A percentile compares a stretch with the other conserved stretches of the same genome.
Conservation (phyloP, 2,329 filamentous ascomycete species). For the Claviceps citrina region DNA sequence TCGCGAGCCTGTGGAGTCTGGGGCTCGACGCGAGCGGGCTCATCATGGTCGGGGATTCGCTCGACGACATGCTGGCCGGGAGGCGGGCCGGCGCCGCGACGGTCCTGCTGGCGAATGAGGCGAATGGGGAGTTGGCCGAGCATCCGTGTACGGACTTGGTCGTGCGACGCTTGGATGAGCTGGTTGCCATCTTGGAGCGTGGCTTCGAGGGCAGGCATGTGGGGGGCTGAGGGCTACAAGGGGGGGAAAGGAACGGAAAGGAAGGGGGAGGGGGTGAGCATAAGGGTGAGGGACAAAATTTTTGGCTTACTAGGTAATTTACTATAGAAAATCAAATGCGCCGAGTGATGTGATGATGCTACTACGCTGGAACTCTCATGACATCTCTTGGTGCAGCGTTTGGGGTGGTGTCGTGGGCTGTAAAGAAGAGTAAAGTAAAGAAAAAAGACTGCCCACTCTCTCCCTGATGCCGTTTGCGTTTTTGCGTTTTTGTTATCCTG, state of each 20-base stretch:
- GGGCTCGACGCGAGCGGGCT: conserved; percentile 28
- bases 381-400: no score
- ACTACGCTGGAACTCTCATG: neutral
- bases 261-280: no score
- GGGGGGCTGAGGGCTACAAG: neutral
- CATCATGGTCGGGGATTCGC: conserved; percentile 61
- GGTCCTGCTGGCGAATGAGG: conserved; percentile 73
- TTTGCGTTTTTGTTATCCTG: neutral
- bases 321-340: neutral
- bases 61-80: conserved; percentile 88
- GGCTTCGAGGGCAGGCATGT: conserved; percentile 47
- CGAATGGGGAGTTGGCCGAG: conserved; percentile 52
- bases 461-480: neutral
- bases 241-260: no score
- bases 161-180: conserved; percentile 56
- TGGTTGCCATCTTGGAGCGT: conserved; percentile 57
- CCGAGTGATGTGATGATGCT: neutral
- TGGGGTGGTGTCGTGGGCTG: neutral
- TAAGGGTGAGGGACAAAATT: no score
- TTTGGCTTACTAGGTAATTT: no score
- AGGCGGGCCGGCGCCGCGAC: conserved; percentile 72
- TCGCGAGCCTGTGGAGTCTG: conserved; percentile 62
- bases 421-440: neutral
- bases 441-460: neutral
- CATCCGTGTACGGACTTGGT: conserved; percentile 67